Evolutionary conservation across 345 rosid genomes (phyloP).

Genomic region (Melaleuca alternifolia): DNA sequence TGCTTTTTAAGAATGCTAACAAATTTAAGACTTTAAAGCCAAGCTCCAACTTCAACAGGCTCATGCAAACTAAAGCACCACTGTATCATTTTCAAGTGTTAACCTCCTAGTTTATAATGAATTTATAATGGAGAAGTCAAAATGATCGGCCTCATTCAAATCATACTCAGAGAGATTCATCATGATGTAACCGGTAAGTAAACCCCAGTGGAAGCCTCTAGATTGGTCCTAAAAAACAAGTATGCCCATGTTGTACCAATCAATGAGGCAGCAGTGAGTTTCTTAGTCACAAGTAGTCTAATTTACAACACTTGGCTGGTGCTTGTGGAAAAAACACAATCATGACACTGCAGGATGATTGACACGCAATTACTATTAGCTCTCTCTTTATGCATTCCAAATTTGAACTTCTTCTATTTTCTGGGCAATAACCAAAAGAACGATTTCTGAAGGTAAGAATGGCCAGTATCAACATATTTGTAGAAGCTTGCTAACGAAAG

Average conservation of each 20-base stretch:
- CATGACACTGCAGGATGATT: background rate
- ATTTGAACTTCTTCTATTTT: background rate
- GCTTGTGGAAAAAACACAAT: background rate
- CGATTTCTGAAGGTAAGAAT: background rate
- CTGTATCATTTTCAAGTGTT: background rate
- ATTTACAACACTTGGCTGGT: background rate
- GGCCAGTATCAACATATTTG: background rate
- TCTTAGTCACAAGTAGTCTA: background rate
- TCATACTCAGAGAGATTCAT: background rate
- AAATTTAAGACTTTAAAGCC: background rate
- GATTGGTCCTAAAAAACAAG: background rate
- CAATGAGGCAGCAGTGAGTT: background rate
- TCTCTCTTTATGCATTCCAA: background rate
- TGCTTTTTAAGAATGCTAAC: background rate
- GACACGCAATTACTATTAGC: background rate
- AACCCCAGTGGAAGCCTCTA: background rate
- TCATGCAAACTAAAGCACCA: background rate
- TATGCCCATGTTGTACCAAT: background rate
- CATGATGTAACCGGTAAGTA: background rate
- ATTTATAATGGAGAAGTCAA: background rate
- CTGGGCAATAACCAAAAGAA: background rate
- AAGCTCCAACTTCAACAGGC: background rate
- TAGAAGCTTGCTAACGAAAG: background rate
- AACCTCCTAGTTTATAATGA: background rate
- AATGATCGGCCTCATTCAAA: background rate